These are phyloP conservation scores for Apophysomyces ossiformis DNA, from an alignment of 371 early-diverging fungal genomes.

Conservation along the genomic window DNA sequence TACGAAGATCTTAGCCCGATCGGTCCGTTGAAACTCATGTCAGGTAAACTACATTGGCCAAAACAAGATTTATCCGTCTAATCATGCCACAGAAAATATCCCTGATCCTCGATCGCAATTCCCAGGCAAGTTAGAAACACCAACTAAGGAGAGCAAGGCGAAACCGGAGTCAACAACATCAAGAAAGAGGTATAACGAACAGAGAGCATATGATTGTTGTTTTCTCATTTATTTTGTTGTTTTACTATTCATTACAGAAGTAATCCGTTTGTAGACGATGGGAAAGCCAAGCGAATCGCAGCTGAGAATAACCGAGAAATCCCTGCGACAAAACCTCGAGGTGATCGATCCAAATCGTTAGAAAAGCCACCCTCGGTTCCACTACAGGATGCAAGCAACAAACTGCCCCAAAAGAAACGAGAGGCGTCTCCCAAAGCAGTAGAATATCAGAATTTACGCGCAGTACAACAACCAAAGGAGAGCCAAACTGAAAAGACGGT, in stretches of 20 bases:
- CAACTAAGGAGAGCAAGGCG: neutral
- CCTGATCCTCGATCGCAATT: constrained; percentile 16
- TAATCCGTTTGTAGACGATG: neutral
- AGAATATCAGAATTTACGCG: constrained; percentile 1
- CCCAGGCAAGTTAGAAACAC: neutral
- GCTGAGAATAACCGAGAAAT: neutral
- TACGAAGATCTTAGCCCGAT: constrained; percentile 22
- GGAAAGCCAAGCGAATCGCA: neutral
- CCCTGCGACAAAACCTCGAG: neutral
- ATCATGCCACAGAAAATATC: constrained; percentile 12
- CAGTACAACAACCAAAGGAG: neutral
- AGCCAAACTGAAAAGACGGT: neutral
- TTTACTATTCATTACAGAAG: constrained; percentile 5
- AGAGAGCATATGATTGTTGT: neutral
- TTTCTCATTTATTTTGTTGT: neutral
- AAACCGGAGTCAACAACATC: neutral
- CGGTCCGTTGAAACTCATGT: constrained; percentile 23
- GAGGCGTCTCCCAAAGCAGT: neutral
- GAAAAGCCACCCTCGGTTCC: neutral
- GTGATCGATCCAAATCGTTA: neutral
- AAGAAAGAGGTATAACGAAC: constrained; percentile 1
- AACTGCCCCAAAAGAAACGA: neutral
- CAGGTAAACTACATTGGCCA: constrained; percentile 14
- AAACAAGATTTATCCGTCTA: neutral
- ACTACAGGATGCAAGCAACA: neutral